Percentiles rank a stretch among this genome's conserved stretches.
Evolutionary conservation across 352 stramenopile genomes (phyloP).

Genomic region (Thraustotheca clavata): DNA sequence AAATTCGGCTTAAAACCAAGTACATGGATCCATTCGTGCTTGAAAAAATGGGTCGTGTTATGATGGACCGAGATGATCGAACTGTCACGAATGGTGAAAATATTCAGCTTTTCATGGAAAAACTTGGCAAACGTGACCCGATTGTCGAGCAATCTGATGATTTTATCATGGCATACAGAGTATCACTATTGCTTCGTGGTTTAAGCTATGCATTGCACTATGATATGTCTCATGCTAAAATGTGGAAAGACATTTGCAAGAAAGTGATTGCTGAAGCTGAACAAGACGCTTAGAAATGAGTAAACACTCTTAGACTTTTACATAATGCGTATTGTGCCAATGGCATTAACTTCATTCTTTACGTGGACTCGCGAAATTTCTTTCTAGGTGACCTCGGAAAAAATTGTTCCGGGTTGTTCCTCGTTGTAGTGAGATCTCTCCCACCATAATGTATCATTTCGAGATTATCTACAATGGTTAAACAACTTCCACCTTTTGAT

Average conservation of each 20-base stretch:
- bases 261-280: slow-evolving; percentile 52
- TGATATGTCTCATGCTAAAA: slow-evolving; percentile 78
- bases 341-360: too few species aligned
- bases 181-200: slow-evolving; percentile 72
- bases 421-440: too few species aligned
- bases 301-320: too few species aligned
- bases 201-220: slow-evolving; percentile 82
- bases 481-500: not conserved
- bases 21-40: slow-evolving; percentile 77
- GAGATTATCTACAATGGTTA: not conserved
- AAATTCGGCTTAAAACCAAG: slow-evolving; percentile 67
- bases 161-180: slow-evolving; percentile 83
- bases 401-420: too few species aligned
- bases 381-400: too few species aligned
- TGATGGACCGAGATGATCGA: slow-evolving; percentile 82
- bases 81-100: slow-evolving; percentile 78
- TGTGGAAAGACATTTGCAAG: slow-evolving; percentile 61
- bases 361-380: too few species aligned
- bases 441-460: too few species aligned
- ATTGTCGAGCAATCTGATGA: slow-evolving; percentile 78
- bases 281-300: too few species aligned
- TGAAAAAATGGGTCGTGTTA: slow-evolving; percentile 72
- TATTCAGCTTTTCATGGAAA: slow-evolving; percentile 76
- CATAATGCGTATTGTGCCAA: too few species aligned
- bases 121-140: slow-evolving; percentile 61